These are phyloP conservation scores for Mimosa pudica DNA, from an alignment of 306 rosid species.

Conservation along the genomic window DNA sequence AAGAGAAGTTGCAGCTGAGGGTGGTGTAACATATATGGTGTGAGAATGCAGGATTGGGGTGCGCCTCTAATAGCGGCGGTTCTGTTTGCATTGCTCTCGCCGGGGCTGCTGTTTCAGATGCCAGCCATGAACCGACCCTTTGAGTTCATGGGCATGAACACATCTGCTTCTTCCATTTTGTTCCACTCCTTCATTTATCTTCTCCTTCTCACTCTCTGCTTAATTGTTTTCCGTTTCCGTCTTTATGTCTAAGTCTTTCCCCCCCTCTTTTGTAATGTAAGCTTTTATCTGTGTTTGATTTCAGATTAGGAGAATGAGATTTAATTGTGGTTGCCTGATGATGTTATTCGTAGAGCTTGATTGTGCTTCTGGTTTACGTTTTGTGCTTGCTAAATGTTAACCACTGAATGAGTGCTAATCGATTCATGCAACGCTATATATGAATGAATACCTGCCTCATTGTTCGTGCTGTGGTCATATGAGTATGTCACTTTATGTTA, in stretches of 20 bases:
- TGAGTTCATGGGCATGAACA: constrained; percentile 58
- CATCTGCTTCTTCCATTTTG: constrained; percentile 52
- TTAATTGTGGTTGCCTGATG: neutral
- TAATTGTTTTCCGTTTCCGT: constrained; percentile 57
- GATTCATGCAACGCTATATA: neutral
- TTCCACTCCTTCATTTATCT: constrained; percentile 58
- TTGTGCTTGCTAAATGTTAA: neutral
- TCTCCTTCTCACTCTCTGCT: constrained; percentile 52
- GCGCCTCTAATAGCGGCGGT: constrained; percentile 57
- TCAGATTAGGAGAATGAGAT: neutral
- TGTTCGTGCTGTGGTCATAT: too few relatives aligned
- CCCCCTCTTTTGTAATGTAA: neutral
- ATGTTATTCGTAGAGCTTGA: neutral
- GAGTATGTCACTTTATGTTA: too few relatives aligned
- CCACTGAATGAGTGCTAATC: neutral
- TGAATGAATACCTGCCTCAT: neutral
- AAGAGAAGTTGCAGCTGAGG: neutral
- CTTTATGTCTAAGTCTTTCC: constrained; percentile 41
- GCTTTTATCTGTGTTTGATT: neutral
- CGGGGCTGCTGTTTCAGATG: constrained; percentile 66
- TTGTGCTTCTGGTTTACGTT: neutral
- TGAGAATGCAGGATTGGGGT: constrained; percentile 53
- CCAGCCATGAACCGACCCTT: constrained; percentile 50
- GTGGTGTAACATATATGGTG: neutral
- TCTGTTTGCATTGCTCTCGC: constrained; percentile 58